phyloP scores from a whole-genome alignment of 768 basidiomycete species.

The Solioccasus polychromus region DNA sequence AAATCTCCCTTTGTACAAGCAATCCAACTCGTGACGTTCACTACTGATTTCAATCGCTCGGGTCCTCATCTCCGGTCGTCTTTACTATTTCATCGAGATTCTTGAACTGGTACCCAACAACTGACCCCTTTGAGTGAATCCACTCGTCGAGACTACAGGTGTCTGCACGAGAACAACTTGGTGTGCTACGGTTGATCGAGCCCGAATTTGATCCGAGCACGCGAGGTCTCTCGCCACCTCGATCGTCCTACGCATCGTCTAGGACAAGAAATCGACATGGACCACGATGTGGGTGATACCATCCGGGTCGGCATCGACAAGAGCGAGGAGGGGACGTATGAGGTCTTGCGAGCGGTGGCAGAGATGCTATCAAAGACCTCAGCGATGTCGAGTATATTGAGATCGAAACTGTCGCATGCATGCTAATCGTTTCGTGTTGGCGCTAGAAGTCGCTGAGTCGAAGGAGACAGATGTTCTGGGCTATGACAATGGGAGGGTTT shows the following conservation, averaged over 20 bases:
- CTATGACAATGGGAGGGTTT: conserved; percentile 62
- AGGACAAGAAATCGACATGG: conserved; percentile 74
- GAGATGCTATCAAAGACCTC: conserved; percentile 69
- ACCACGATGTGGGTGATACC: conserved; percentile 64
- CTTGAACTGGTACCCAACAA: no score
- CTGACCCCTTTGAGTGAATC: no score
- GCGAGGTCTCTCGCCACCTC: conserved; percentile 65
- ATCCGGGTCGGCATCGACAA: conserved; percentile 68
- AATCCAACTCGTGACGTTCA: no score
- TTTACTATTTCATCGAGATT: no score
- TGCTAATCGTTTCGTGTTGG: conserved; percentile 68
- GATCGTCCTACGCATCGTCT: conserved; percentile 62
- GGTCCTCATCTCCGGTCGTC: no score
- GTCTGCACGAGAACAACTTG: no score
- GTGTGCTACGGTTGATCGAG: no score
- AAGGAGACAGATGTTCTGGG: conserved; percentile 68
- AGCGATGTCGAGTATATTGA: conserved; percentile 65
- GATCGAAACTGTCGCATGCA: conserved; percentile 74
- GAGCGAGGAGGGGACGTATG: conserved; percentile 60
- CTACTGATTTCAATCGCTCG: no score
- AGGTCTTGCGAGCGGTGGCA: conserved; percentile 56
- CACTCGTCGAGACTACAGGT: no score
- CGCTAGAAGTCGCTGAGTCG: conserved; percentile 56
- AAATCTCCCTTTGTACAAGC: no score
- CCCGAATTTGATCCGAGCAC: no score